Percentiles rank a stretch among this genome's conserved stretches.
Evolutionary conservation across 2,329 filamentous ascomycete genomes (phyloP).

Genomic region (Chrysoporthe deuterocubensis): DNA sequence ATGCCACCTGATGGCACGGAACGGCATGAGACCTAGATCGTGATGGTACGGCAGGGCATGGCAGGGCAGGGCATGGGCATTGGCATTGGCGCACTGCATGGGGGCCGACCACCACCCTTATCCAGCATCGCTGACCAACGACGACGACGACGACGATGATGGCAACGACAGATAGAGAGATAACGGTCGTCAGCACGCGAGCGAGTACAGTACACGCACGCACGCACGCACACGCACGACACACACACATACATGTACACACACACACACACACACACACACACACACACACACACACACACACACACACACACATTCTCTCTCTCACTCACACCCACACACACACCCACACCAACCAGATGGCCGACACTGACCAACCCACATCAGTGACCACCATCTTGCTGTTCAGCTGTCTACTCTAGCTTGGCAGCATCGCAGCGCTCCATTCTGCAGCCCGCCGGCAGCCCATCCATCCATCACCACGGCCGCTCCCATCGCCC

Average conservation of each 20-base stretch:
- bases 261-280: too few relatives aligned
- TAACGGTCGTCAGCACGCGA: neutral
- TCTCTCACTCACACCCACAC: neutral
- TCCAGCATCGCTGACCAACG: neutral
- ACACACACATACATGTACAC: neutral
- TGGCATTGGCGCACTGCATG: neutral
- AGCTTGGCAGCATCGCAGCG: neutral
- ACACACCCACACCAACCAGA: neutral
- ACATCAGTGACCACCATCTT: neutral
- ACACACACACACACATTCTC: neutral
- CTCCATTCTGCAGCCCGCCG: neutral
- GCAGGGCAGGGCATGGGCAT: neutral
- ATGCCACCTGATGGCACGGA: constrained; percentile 1
- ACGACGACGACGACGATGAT: neutral
- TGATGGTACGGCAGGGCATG: neutral
- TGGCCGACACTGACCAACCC: neutral
- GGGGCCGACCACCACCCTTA: neutral
- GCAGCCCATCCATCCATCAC: neutral
- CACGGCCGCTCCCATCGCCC: neutral
- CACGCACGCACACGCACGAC: neutral
- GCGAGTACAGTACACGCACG: neutral
- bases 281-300: neutral
- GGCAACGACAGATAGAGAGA: neutral
- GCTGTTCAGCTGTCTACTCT: constrained; percentile 3
- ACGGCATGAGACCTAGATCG: neutral